These are phyloP conservation scores for Alternaria triticimaculans DNA, from an alignment of 2,329 filamentous ascomycete genomes.

Conservation along the genomic window DNA sequence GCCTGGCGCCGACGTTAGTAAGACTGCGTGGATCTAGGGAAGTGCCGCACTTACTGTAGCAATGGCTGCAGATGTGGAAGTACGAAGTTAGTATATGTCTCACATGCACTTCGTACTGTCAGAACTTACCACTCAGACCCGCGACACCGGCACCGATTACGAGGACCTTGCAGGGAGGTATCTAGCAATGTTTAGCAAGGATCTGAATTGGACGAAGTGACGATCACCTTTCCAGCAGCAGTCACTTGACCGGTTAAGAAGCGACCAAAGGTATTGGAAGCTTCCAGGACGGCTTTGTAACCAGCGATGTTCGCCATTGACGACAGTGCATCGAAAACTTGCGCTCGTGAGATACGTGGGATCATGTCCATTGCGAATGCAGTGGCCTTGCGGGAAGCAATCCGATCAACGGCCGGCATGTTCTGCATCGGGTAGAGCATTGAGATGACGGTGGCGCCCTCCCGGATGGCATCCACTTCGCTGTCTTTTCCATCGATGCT, in stretches of 20 bases:
- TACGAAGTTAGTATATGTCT: no score
- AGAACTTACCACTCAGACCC: no score
- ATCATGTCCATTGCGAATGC: slow-evolving; percentile 93
- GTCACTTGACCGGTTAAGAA: slow-evolving; percentile 91
- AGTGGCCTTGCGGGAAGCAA: slow-evolving; percentile 74
- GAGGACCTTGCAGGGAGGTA: slow-evolving; percentile 87
- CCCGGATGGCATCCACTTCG: slow-evolving; percentile 72
- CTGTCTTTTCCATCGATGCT: slow-evolving; percentile 63
- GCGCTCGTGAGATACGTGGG: slow-evolving; percentile 85
- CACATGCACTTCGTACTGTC: no score
- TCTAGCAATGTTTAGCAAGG: slow-evolving; percentile 58
- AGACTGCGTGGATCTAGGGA: no score
- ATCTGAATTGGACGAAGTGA: neutral
- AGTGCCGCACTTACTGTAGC: no score
- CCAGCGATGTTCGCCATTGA: slow-evolving; percentile 96
- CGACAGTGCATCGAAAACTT: slow-evolving; percentile 86
- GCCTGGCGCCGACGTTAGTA: slow-evolving; percentile 54
- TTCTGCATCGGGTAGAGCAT: slow-evolving; percentile 86
- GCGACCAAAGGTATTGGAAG: slow-evolving; percentile 85
- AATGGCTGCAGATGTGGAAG: no score
- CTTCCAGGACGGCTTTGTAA: slow-evolving; percentile 90
- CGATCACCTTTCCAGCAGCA: slow-evolving; percentile 69
- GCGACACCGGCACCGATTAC: slow-evolving; percentile 89
- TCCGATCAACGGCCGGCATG: slow-evolving; percentile 73
- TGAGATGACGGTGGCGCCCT: slow-evolving; percentile 77